These are phyloP conservation scores for Aspergillus nanangensis DNA, from an alignment of 495 filamentous ascomycete species.

Conservation along the genomic window DNA sequence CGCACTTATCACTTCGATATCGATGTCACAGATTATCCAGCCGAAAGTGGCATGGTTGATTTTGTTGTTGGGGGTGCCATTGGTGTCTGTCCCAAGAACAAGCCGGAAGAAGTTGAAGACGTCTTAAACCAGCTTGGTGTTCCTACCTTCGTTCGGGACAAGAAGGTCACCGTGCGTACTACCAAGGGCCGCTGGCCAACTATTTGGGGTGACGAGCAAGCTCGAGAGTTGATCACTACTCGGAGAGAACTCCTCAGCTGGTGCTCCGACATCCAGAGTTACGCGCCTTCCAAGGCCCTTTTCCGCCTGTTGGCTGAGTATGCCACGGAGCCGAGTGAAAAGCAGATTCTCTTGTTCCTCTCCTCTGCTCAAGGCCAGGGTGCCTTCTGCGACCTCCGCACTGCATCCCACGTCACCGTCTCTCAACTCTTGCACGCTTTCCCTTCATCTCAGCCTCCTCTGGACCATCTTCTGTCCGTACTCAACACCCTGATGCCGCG, in stretches of 20 bases:
- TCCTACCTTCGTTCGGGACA: conserved; percentile 73
- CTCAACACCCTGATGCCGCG: conserved; percentile 89
- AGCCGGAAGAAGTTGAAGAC: conserved; percentile 71
- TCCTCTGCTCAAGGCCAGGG: conserved; percentile 89
- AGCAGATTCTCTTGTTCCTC: conserved; percentile 80
- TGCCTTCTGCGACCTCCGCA: conserved; percentile 92
- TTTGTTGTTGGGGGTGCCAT: conserved; percentile 97
- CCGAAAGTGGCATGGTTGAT: conserved; percentile 74
- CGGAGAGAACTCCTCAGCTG: conserved; percentile 87
- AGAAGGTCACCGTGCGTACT: conserved; percentile 72
- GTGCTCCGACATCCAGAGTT: conserved; percentile 91
- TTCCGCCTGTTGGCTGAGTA: conserved; percentile 86
- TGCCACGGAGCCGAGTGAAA: conserved; percentile 72
- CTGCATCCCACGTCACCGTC: conserved; percentile 77
- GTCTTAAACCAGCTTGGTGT: conserved; percentile 76
- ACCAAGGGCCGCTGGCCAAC: conserved; percentile 87
- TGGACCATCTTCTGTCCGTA: conserved; percentile 73
- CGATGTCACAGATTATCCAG: conserved; percentile 92
- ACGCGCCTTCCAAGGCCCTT: conserved; percentile 82
- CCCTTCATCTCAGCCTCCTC: conserved; percentile 81
- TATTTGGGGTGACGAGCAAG: conserved; percentile 91
- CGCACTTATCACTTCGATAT: conserved; percentile 95
- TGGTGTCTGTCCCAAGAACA: conserved; percentile 85
- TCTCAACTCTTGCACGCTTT: conserved; percentile 87
- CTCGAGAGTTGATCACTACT: conserved; percentile 80